These are phyloP conservation scores for Kewa caespitosa DNA, from an alignment of 179 eudicot genomes.

Conservation along the genomic window DNA sequence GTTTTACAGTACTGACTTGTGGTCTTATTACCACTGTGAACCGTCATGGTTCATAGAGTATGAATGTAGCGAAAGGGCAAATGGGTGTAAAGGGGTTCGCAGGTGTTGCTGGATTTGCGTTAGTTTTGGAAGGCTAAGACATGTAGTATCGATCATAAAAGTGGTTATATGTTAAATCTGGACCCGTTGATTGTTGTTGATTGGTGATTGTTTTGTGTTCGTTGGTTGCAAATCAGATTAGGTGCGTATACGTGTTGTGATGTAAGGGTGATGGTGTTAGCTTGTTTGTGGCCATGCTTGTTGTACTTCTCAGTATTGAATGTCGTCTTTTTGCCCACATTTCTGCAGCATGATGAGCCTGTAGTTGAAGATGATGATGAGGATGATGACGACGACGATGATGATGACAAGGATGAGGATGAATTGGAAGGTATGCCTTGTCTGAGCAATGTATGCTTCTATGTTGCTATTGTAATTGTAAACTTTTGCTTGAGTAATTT, in stretches of 20 bases:
- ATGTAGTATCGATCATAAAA: neutral
- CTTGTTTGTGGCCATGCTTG: neutral
- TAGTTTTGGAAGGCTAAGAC: neutral
- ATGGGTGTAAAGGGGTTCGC: neutral
- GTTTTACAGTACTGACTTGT: too few relatives aligned
- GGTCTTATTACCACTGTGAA: too few relatives aligned
- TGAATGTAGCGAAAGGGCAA: neutral
- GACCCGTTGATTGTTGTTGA: neutral
- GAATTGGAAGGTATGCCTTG: slow-evolving; percentile 37
- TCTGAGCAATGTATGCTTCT: neutral
- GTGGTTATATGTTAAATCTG: neutral
- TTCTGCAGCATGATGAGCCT: slow-evolving; percentile 47
- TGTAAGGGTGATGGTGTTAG: neutral
- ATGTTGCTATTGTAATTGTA: neutral
- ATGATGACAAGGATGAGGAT: slow-evolving; percentile 48
- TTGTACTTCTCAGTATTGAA: neutral
- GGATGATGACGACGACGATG: slow-evolving; percentile 52
- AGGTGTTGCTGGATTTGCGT: neutral
- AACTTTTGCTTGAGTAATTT: neutral
- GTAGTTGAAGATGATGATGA: slow-evolving; percentile 53
- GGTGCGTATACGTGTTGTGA: neutral
- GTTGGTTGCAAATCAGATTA: neutral
- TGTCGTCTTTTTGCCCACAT: neutral
- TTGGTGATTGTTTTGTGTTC: neutral
- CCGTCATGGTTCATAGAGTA: too few relatives aligned